Percentiles rank a stretch among this genome's conserved stretches.
Conservation (phyloP, 2,329 filamentous ascomycete genomes). For the Trichoderma cornu-damae region DNA sequence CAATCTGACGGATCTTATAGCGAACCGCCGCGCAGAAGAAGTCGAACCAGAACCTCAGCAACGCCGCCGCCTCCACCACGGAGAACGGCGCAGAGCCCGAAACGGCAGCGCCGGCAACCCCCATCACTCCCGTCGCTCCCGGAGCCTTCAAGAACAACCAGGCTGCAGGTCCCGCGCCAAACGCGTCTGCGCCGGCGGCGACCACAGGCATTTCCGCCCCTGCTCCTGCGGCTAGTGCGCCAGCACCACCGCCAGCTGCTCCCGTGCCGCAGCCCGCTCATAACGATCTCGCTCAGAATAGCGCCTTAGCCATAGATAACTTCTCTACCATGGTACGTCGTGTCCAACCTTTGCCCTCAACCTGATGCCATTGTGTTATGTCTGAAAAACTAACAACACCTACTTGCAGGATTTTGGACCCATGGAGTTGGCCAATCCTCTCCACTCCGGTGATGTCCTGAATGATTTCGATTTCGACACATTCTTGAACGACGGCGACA, state of each 20-base stretch:
- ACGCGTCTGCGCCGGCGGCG: constrained; percentile 27
- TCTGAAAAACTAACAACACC: constrained; percentile 18
- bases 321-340: constrained; percentile 41
- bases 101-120: constrained; percentile 56
- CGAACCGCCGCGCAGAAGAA: constrained; percentile 58
- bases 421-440: constrained; percentile 54
- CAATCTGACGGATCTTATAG: constrained; percentile 27
- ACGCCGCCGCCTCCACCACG: constrained; percentile 49
- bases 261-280: constrained; percentile 43
- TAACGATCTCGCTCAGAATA: constrained; percentile 45
- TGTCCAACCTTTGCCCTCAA: neutral
- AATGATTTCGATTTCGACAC: constrained; percentile 65
- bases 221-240: constrained; percentile 28
- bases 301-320: constrained; percentile 42
- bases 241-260: constrained; percentile 37
- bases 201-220: constrained; percentile 29
- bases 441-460: constrained; percentile 52
- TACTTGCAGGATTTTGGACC: constrained; percentile 37
- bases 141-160: constrained; percentile 41
- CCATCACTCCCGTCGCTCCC: constrained; percentile 54
- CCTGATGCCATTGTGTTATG: neutral
- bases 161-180: constrained; percentile 29
- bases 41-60: constrained; percentile 50
- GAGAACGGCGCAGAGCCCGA: constrained; percentile 54
- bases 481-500: constrained; percentile 55